Conservation (phyloP, 2,329 filamentous ascomycete genomes). For the Xylaria sp. region DNA sequence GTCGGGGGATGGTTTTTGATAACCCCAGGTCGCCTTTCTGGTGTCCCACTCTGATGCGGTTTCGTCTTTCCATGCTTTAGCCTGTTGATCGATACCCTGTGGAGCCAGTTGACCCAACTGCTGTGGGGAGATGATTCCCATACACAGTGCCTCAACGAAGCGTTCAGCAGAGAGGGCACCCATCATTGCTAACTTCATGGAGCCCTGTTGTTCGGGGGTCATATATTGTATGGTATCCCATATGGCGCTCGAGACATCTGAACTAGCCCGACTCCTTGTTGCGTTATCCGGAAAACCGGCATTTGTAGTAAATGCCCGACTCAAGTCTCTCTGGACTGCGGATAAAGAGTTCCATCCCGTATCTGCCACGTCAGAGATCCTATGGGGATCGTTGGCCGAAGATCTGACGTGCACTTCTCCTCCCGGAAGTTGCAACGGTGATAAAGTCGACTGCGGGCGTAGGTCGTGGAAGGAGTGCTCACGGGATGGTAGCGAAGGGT, state of each 20-base stretch:
- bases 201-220: conserved; percentile 20
- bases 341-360: conserved; percentile 30
- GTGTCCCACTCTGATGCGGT: conserved; percentile 36
- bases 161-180: conserved; percentile 35
- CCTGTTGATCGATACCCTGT: conserved; percentile 24
- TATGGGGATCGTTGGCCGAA: not conserved
- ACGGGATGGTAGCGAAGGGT: not conserved
- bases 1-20: conserved; percentile 25
- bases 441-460: conserved; percentile 5
- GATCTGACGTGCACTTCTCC: conserved; percentile 35
- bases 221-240: conserved; percentile 26
- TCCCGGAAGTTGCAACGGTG: conserved; percentile 31
- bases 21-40: conserved; percentile 20
- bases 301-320: conserved; percentile 31
- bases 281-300: conserved; percentile 19
- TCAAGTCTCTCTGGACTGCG: conserved; percentile 41
- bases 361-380: not conserved
- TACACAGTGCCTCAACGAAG: conserved; percentile 43
- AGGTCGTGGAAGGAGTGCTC: not conserved
- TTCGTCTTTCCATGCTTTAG: conserved; percentile 26
- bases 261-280: conserved; percentile 28
- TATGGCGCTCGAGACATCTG: conserved; percentile 34
- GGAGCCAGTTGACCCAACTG: conserved; percentile 39
- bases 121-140: conserved; percentile 33
- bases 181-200: conserved; percentile 39